Percentiles rank a stretch among this genome's conserved stretches.
Evolutionary conservation across 139 green algal genomes (phyloP).

Genomic region (Chlorella sp.): DNA sequence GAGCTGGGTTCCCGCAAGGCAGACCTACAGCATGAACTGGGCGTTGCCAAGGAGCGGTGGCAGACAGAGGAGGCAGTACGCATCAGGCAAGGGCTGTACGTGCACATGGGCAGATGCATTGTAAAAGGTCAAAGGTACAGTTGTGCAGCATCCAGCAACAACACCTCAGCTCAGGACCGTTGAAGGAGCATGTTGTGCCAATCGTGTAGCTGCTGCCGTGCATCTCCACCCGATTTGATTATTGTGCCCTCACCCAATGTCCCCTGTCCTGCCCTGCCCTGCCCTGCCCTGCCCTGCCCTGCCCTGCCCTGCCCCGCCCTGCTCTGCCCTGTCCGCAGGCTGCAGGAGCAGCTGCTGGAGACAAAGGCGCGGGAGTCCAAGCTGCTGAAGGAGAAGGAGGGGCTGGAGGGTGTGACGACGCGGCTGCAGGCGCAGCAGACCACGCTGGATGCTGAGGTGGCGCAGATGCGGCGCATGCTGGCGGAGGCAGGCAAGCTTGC

Average conservation of each 20-base stretch:
- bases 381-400: slow-evolving; percentile 28
- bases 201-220: neutral
- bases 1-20: neutral
- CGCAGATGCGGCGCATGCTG: slow-evolving; percentile 19
- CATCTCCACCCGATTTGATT: too few relatives aligned
- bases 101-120: neutral
- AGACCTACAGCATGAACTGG: slow-evolving; percentile 14
- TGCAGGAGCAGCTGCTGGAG: slow-evolving; percentile 46
- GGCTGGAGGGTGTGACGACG: neutral
- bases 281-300: neutral
- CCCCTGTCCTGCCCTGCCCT: too few relatives aligned
- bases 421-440: slow-evolving; percentile 5
- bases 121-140: too few relatives aligned
- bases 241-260: too few relatives aligned
- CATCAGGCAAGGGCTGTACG: neutral
- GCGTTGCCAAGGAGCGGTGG: slow-evolving; percentile 39
- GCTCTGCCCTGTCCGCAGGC: slow-evolving; percentile 5
- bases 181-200: too few relatives aligned
- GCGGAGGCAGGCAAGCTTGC: neutral
- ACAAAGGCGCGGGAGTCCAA: slow-evolving; percentile 32
- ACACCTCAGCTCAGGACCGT: too few relatives aligned
- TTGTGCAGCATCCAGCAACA: too few relatives aligned
- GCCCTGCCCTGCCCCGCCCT: too few relatives aligned
- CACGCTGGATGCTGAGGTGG: slow-evolving; percentile 3
- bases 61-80: slow-evolving; percentile 39